phyloP scores from a whole-genome alignment of 2,329 filamentous ascomycete genomes.

The Diaporthe australafricana region DNA sequence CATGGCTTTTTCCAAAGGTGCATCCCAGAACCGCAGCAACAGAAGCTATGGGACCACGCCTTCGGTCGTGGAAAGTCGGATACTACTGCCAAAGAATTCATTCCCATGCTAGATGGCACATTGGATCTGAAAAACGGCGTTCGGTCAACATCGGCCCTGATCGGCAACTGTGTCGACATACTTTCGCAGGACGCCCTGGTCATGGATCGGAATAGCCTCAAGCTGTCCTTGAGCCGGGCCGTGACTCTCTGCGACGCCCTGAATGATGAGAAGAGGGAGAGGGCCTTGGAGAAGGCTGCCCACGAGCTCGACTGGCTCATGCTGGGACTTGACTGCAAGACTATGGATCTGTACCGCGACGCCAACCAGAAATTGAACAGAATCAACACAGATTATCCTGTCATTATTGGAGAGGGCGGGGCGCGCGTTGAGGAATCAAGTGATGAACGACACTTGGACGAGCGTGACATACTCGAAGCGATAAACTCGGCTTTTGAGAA shows the following conservation, averaged over 20 bases:
- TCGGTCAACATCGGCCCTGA: slow-evolving; percentile 14
- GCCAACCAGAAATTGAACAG: slow-evolving; percentile 12
- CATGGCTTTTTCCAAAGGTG: slow-evolving; percentile 24
- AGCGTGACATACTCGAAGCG: slow-evolving; percentile 3
- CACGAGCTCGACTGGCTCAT: slow-evolving; percentile 27
- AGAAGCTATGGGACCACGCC: neutral
- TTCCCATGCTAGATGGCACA: neutral
- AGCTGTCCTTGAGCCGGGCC: neutral
- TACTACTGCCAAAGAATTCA: neutral
- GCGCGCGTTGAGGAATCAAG: neutral
- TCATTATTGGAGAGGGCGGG: neutral
- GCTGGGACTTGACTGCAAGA: slow-evolving; percentile 30
- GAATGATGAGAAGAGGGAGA: slow-evolving; percentile 2
- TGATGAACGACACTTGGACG: neutral
- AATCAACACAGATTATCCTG: neutral
- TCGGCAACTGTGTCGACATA: slow-evolving; percentile 22
- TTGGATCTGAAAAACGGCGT: slow-evolving; percentile 19
- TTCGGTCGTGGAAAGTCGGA: neutral
- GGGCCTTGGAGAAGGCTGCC: slow-evolving; percentile 4
- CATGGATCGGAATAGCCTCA: slow-evolving; percentile 13
- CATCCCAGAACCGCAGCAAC: neutral
- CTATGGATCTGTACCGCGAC: slow-evolving; percentile 12
- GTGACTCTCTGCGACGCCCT: slow-evolving; percentile 34
- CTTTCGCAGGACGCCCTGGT: slow-evolving; percentile 9
- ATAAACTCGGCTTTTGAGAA: neutral